These are phyloP conservation scores for Beauveria medogensis DNA, from an alignment of 2,329 filamentous ascomycete species.

Conservation along the genomic window DNA sequence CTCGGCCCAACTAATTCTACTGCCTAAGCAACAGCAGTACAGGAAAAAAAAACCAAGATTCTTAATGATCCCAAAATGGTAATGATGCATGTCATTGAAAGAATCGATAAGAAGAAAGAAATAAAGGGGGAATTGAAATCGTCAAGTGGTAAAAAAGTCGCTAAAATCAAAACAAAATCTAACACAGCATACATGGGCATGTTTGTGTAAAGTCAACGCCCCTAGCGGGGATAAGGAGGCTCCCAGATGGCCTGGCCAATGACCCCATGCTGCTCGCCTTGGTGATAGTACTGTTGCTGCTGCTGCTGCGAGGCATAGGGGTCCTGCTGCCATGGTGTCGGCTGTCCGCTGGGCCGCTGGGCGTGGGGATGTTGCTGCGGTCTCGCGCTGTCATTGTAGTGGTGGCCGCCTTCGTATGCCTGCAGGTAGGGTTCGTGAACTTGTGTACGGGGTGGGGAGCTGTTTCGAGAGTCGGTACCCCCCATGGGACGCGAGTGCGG, in stretches of 20 bases:
- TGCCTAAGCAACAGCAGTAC: too few species aligned
- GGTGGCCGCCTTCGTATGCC: background rate
- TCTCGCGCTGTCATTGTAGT: background rate
- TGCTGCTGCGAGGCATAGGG: conserved; percentile 3
- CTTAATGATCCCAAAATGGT: too few species aligned
- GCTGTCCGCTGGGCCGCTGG: conserved; percentile 1
- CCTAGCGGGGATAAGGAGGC: conserved; percentile 4
- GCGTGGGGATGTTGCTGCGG: conserved; percentile 5
- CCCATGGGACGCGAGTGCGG: conserved; percentile 14
- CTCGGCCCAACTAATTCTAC: too few species aligned
- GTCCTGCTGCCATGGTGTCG: background rate
- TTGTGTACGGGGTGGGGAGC: conserved; percentile 1
- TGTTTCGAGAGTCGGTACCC: background rate
- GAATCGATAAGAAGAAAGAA: too few species aligned
- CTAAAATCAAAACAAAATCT: background rate
- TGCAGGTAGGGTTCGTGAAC: conserved; percentile 8
- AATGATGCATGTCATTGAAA: too few species aligned
- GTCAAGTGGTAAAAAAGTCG: background rate
- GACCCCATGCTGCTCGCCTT: conserved; percentile 8
- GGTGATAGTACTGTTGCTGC: background rate
- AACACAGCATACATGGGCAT: background rate
- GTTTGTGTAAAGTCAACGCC: background rate
- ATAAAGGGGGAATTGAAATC: too few species aligned
- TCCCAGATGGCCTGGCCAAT: conserved; percentile 11
- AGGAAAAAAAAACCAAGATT: too few species aligned